These are phyloP conservation scores for Diutina scorzettiae DNA, from an alignment of 1,139 yeast species.

Conservation along the genomic window DNA sequence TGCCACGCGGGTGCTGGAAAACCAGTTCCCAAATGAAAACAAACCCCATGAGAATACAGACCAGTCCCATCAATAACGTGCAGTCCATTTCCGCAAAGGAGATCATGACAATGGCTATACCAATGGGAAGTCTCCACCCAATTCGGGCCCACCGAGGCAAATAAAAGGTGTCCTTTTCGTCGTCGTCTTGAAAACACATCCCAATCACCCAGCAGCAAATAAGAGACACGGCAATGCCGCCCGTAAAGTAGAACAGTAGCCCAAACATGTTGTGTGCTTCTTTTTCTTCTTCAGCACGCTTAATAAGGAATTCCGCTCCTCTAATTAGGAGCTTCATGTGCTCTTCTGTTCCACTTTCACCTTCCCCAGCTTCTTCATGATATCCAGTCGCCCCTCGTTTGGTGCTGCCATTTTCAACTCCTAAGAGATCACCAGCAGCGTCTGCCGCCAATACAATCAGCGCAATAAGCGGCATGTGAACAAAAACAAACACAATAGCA, in stretches of 20 bases:
- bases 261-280: conserved; percentile 18
- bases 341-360: not conserved
- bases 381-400: not conserved
- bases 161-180: not conserved
- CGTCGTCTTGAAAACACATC: not conserved
- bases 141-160: conserved; percentile 15
- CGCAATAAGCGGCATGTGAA: conserved; percentile 43
- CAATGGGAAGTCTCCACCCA: conserved; percentile 27
- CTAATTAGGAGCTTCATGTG: not conserved
- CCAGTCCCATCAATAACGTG: conserved; percentile 33
- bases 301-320: not conserved
- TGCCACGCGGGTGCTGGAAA: conserved; percentile 15
- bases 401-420: not conserved
- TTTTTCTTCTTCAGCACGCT: conserved; percentile 11
- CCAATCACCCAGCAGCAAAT: conserved; percentile 25
- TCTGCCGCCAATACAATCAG: conserved; percentile 47
- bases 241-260: conserved; percentile 35
- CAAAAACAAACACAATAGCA: conserved; percentile 37
- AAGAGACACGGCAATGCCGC: conserved; percentile 34
- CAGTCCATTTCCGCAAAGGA: conserved; percentile 34
- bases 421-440: conserved; percentile 42
- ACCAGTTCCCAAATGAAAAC: conserved; percentile 26
- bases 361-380: not conserved
- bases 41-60: conserved; percentile 20
- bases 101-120: conserved; percentile 26